Evolutionary conservation across 2,329 filamentous ascomycete genomes (phyloP).

Genomic region (Colletotrichum truncatum): DNA sequence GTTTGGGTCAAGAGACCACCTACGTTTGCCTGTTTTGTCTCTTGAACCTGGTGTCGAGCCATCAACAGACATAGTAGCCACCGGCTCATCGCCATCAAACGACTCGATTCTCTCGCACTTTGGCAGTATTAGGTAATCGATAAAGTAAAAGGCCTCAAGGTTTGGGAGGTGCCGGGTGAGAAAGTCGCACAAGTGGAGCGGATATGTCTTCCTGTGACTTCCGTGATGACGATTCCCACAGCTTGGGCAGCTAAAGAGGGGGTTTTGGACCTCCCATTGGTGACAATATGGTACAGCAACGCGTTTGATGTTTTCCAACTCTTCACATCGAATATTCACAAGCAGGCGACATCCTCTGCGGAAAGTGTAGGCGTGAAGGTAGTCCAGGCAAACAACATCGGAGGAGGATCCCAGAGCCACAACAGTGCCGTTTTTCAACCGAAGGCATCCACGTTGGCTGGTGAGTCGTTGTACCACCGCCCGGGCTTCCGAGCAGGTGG

Average conservation of each 20-base stretch:
- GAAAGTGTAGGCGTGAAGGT: constrained; percentile 40
- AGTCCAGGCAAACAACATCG: constrained; percentile 46
- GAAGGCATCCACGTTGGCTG: constrained; percentile 33
- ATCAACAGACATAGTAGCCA: too few species aligned
- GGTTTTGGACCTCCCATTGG: constrained; percentile 46
- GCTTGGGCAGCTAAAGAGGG: constrained; percentile 37
- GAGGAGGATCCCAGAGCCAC: constrained; percentile 39
- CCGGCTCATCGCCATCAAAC: too few species aligned
- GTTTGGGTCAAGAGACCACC: too few species aligned
- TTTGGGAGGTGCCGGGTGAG: constrained; percentile 50
- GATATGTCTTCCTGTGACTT: constrained; percentile 40
- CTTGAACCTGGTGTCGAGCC: too few species aligned
- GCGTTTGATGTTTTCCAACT: constrained; percentile 44
- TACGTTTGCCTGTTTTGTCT: too few species aligned
- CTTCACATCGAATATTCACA: constrained; percentile 37
- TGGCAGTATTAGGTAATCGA: constrained; percentile 52
- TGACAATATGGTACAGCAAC: constrained; percentile 53
- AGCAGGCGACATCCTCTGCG: constrained; percentile 38
- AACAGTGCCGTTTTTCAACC: constrained; percentile 37
- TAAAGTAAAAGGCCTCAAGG: constrained; percentile 53
- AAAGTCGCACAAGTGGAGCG: constrained; percentile 54
- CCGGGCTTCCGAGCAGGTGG: constrained; percentile 20
- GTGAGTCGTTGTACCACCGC: constrained; percentile 10
- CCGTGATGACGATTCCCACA: constrained; percentile 44
- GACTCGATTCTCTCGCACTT: too few species aligned